Conservation (phyloP, 2,329 filamentous ascomycete species). For the Alternaria sp. region DNA sequence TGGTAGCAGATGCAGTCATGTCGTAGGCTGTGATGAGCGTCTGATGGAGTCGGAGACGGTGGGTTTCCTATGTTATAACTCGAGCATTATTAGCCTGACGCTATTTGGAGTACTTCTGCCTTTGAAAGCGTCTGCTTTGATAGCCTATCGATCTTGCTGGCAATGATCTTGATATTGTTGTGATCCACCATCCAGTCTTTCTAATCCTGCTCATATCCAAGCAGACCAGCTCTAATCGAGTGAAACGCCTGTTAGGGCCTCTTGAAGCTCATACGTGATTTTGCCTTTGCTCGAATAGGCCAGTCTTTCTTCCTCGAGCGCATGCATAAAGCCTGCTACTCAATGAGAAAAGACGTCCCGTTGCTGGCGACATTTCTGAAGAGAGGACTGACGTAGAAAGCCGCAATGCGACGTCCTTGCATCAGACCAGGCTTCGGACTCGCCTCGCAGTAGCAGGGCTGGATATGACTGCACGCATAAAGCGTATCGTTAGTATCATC, state of each 20-base stretch:
- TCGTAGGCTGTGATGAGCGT: neutral
- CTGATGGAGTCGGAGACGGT: neutral
- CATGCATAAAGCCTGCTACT: slow-evolving; percentile 34
- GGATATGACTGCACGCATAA: neutral
- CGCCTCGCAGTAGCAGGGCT: neutral
- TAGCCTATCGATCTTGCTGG: neutral
- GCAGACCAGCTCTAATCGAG: neutral
- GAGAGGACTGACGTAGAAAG: neutral
- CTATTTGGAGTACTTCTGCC: neutral
- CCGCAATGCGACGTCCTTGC: neutral
- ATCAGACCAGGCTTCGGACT: neutral
- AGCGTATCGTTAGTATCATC: neutral
- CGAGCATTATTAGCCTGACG: slow-evolving; percentile 21
- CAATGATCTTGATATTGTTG: neutral
- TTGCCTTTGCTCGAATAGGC: neutral
- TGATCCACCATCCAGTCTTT: neutral
- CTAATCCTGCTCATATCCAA: neutral
- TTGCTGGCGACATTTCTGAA: slow-evolving; percentile 21
- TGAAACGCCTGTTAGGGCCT: neutral
- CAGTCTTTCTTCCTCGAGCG: slow-evolving; percentile 40
- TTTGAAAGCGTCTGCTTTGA: neutral
- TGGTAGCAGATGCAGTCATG: neutral
- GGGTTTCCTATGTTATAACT: neutral
- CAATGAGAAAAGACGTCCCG: slow-evolving; percentile 47
- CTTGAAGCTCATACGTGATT: neutral